phyloP scores from a whole-genome alignment of 768 basidiomycete genomes.

The Collybia sordida region DNA sequence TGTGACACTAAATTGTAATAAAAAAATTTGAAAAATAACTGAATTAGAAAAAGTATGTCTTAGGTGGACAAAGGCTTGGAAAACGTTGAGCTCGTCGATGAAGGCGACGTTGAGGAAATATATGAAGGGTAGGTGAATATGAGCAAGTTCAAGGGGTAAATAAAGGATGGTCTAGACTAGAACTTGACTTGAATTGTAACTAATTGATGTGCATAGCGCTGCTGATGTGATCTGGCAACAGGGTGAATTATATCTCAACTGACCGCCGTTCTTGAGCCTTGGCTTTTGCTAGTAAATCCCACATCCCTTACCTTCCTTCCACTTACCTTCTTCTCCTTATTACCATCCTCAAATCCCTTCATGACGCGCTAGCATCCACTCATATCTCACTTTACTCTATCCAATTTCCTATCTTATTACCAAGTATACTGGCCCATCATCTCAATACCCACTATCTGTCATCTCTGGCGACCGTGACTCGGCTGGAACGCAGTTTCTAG shows the following conservation, averaged over 20 bases:
- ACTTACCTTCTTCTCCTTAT: slow-evolving; percentile 7
- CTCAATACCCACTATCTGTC: slow-evolving; percentile 1
- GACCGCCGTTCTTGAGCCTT: slow-evolving; percentile 1
- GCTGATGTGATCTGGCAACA: slow-evolving; percentile 19
- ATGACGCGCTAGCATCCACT: slow-evolving; percentile 26
- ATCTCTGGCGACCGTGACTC: slow-evolving; percentile 6
- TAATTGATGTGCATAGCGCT: slow-evolving; percentile 9
- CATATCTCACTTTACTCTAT: slow-evolving; percentile 12
- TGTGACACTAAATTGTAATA: slow-evolving; percentile 12
- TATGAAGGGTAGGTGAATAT: not conserved
- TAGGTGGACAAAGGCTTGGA: not conserved
- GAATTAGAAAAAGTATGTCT: slow-evolving; percentile 5
- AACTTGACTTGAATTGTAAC: not conserved
- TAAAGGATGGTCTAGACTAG: not conserved
- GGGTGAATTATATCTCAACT: slow-evolving; percentile 9
- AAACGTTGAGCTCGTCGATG: not conserved
- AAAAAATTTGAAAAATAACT: not conserved
- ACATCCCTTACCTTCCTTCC: slow-evolving; percentile 24
- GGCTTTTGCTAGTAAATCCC: slow-evolving; percentile 15
- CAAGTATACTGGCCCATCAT: slow-evolving; percentile 19
- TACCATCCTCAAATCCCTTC: slow-evolving; percentile 22
- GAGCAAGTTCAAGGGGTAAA: not conserved
- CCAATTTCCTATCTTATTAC: slow-evolving; percentile 13
- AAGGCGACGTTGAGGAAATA: not conserved
- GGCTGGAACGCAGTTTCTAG: slow-evolving; percentile 16